Evolutionary conservation across 805 yeast genomes (phyloP).

Genomic region (Hanseniaspora nectarophila): DNA sequence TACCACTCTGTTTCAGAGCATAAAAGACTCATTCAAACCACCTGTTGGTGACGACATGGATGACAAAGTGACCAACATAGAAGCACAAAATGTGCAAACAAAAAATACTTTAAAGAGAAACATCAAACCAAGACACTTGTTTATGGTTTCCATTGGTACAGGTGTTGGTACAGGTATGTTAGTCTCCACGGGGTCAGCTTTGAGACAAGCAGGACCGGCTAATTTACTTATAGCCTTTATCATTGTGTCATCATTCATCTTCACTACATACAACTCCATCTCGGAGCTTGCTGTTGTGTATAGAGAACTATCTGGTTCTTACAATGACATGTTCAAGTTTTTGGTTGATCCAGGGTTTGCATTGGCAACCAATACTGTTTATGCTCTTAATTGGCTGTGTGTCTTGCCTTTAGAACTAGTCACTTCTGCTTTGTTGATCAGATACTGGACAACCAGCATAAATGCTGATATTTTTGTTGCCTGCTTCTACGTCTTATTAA

Average conservation of each 20-base stretch:
- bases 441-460: slow-evolving; percentile 40
- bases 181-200: slow-evolving; percentile 53
- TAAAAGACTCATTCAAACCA: slow-evolving; percentile 12
- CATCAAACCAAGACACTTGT: slow-evolving; percentile 13
- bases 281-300: slow-evolving; percentile 61
- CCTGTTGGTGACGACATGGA: neutral
- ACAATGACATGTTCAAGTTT: slow-evolving; percentile 48
- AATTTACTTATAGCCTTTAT: slow-evolving; percentile 46
- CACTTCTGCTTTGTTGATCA: slow-evolving; percentile 47
- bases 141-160: slow-evolving; percentile 33
- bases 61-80: neutral
- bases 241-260: slow-evolving; percentile 50
- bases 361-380: slow-evolving; percentile 63
- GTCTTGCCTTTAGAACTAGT: slow-evolving; percentile 55
- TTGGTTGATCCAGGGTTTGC: slow-evolving; percentile 58
- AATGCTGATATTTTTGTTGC: slow-evolving; percentile 48
- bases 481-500: slow-evolving; percentile 43
- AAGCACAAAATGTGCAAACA: neutral
- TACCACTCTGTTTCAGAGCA: neutral
- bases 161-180: slow-evolving; percentile 67
- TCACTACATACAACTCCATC: slow-evolving; percentile 47
- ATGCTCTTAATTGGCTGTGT: slow-evolving; percentile 52
- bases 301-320: slow-evolving; percentile 50
- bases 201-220: slow-evolving; percentile 54
- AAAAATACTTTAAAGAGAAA: slow-evolving; percentile 1